Evolutionary conservation across 192 early-diverging fungal species (phyloP), one percentile per base, ranked within the genome.

Genomic region (Coemansia sp.): DNA sequence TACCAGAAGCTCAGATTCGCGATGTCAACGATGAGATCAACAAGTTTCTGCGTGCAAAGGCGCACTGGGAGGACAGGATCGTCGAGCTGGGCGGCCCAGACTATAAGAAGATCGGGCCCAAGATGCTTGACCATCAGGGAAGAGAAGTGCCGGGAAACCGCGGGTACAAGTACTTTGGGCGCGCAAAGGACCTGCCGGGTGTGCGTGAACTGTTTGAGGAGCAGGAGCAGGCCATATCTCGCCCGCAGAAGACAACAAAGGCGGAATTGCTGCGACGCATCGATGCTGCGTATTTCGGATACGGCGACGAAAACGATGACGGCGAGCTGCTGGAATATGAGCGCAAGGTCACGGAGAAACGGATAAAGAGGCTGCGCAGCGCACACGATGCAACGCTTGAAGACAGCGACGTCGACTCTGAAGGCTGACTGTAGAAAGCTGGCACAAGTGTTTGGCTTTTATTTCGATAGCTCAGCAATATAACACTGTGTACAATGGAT

Each of bases 81-180:
- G 84, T 87, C 60, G 93, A 95, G 76, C 86, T 99, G 2, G 97
- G 96, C 51, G 96, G 97, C 4, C 90, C 95, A 1, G 91, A 98
- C 76, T 96, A 96, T 75, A 87, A 93, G 88, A 88, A 86, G 80
- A 85, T 86, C 24, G 92, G 88, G 16, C 88, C 90, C 26, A 90
- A 89, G 68, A 87, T 92, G 69, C 62, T 96, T 11, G 95, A 96
- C 77, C 75, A 88, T 39, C 93, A 96, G 65, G 97, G 95, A 11
- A 89, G 85, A 49, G 94, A 94, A 64, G 93, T 94, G 3, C 93
- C 94, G 0, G 96, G 95, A 0, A 89, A 87, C 45, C 78, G 92
- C 48, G 96, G 96, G 69, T 99, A 98, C 87, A 94, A 92, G 90
- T 99, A 98, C 73, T 99, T 98, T 89, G 96, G 97, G 10, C 90